Percentiles rank a stretch among this genome's conserved stretches.
These are phyloP conservation scores for Decorospora gaudefroyi DNA, from an alignment of 2,329 filamentous ascomycete genomes.

Conservation along the genomic window DNA sequence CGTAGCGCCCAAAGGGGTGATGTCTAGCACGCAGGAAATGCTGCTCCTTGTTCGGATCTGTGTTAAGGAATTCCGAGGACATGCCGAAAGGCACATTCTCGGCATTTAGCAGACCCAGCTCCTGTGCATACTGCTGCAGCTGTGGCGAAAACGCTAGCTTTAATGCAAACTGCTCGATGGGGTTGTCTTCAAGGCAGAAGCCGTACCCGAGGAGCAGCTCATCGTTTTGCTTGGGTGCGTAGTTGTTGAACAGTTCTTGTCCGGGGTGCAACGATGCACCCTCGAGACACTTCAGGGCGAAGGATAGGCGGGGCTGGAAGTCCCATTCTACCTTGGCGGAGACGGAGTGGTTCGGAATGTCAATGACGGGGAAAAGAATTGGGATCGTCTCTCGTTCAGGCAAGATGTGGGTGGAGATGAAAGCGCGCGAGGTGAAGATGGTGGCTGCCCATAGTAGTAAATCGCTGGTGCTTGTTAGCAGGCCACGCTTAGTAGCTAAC, in stretches of 20 bases:
- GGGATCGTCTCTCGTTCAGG: constrained; percentile 38
- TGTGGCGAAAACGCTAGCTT: constrained; percentile 49
- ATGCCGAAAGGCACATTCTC: constrained; percentile 36
- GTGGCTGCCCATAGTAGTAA: constrained; percentile 58
- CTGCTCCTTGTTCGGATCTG: constrained; percentile 35
- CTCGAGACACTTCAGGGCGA: constrained; percentile 48
- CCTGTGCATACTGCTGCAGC: constrained; percentile 26
- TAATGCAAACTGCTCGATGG: constrained; percentile 53
- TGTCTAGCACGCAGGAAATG: constrained; percentile 40
- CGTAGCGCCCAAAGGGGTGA: constrained; percentile 44
- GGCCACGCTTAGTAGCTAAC: constrained; percentile 1
- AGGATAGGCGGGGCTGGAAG: constrained; percentile 36
- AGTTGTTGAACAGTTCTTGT: constrained; percentile 58
- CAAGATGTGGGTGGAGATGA: constrained; percentile 50
- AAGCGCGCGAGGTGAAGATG: constrained; percentile 57
- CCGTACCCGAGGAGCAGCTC: constrained; percentile 60
- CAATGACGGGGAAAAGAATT: constrained; percentile 57
- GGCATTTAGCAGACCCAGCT: constrained; percentile 20
- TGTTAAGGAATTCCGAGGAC: constrained; percentile 25
- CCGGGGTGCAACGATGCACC: constrained; percentile 42
- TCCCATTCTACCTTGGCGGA: constrained; percentile 56
- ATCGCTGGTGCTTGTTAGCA: constrained; percentile 47
- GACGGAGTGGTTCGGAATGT: constrained; percentile 56
- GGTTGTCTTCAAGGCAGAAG: constrained; percentile 55
- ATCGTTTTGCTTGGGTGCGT: constrained; percentile 58